Conservation (phyloP, 257 asterid genomes). For the Coffea canephora region DNA sequence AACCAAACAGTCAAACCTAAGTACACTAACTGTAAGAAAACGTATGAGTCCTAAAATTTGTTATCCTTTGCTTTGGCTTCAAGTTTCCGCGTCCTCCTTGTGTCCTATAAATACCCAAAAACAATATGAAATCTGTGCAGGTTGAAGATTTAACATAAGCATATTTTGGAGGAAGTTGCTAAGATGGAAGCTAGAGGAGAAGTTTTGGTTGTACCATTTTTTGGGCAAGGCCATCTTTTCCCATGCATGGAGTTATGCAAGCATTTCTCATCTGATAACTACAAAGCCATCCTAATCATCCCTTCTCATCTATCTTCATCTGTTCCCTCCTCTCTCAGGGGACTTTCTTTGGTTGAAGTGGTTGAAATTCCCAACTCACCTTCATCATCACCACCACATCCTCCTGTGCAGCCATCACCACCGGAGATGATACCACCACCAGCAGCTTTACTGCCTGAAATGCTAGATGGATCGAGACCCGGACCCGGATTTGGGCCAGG, state of each 20-base stretch:
- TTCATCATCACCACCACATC: constrained; percentile 11
- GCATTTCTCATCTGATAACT: constrained; percentile 38
- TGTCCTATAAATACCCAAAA: not conserved
- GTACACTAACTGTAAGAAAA: not conserved
- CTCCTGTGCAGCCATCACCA: not conserved
- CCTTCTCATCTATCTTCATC: constrained; percentile 70
- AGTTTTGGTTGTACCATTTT: constrained; percentile 66
- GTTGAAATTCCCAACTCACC: constrained; percentile 34
- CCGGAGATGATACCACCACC: not conserved
- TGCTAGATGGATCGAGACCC: not conserved
- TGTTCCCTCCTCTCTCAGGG: constrained; percentile 22
- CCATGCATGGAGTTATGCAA: constrained; percentile 70
- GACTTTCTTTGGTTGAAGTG: constrained; percentile 20
- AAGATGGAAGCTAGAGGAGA: constrained; percentile 44
- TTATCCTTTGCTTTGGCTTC: not conserved
- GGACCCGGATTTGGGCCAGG: constrained; percentile 12
- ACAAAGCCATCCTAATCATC: constrained; percentile 46
- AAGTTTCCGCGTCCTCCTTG: not conserved
- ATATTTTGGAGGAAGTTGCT: not conserved
- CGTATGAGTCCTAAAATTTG: too few species aligned
- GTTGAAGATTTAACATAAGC: not conserved
- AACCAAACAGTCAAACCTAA: not conserved
- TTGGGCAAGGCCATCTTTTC: constrained; percentile 74
- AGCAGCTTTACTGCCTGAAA: constrained; percentile 9
- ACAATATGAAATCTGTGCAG: not conserved